Evolutionary conservation across 306 rosid species (phyloP), one percentile per base, ranked within the genome.

Genomic region (Astragalus glycyphyllos): DNA sequence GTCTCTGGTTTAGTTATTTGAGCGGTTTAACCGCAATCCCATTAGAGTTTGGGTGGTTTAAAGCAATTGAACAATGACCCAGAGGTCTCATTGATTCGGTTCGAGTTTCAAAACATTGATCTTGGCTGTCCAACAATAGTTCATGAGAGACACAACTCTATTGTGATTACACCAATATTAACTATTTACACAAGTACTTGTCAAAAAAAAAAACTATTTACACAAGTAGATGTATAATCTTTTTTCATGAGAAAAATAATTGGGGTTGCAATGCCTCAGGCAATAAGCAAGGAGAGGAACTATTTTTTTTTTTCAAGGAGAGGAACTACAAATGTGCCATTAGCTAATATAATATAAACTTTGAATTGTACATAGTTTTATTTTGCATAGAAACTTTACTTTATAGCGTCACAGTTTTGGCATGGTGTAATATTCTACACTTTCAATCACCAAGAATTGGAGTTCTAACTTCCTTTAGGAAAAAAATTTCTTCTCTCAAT

Each of bases 121-220:
- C 29, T 23, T 23, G 29, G 2, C 29, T 23, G 29, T 23, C 38
- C 5, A 34, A 34, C 38, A 34, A 1, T 11, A 29, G 8, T 64
- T 23, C 38, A 48, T 32, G 0, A 4, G 9, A 23, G 49, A 48
- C 46, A 77, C 26, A 50, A 0, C 64, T 68, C 65, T 47, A 12
- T 10, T 8, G 17, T 46, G 58, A 58, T 58, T 72, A 72, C 31
- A 41, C 17, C 40, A 45, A 49, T 58, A 6, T 8, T 37, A 58
- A 64, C 7, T 73, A 68, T 79, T 53, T 74, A 74, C 79, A 79
- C 48, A 67, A 55, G 32, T 40, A 66, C n/a, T n/a, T n/a, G n/a
- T n/a, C n/a, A n/a, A n/a, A n/a, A n/a, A n/a, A n/a, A n/a, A n/a
- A n/a, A 58, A 64, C 7, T 73, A 68, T 79, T 53, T 74, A 74